Percentiles rank a stretch among this genome's conserved stretches.
Evolutionary conservation across 331 rosid genomes (phyloP).

Genomic region (Cydonia oblonga): DNA sequence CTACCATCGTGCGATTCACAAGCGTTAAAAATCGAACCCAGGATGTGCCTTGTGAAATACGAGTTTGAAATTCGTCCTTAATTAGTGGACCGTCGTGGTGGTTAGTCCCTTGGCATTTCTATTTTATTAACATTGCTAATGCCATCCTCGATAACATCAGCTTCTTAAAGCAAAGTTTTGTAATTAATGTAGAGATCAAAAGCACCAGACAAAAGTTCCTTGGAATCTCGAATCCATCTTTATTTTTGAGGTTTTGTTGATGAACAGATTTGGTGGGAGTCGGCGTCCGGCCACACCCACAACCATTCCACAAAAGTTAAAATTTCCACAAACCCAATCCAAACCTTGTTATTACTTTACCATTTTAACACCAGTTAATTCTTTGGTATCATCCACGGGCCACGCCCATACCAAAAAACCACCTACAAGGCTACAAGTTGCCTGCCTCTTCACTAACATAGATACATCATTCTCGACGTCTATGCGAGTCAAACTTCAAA

Average conservation of each 20-base stretch:
- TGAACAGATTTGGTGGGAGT: too few species aligned
- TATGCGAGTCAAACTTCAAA: too few species aligned
- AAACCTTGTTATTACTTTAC: neutral
- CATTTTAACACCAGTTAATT: too few species aligned
- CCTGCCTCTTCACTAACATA: too few species aligned
- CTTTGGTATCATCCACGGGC: conserved; percentile 4
- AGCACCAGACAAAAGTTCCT: neutral
- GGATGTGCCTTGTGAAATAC: too few species aligned
- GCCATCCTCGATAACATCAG: conserved; percentile 2
- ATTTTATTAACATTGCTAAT: neutral
- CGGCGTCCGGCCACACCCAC: conserved; percentile 1
- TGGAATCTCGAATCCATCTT: neutral
- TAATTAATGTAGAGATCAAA: neutral
- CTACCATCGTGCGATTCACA: too few species aligned
- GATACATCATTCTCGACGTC: too few species aligned
- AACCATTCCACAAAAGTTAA: neutral
- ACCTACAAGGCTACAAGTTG: neutral
- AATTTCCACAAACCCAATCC: neutral
- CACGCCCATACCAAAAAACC: neutral
- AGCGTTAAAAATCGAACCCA: too few species aligned
- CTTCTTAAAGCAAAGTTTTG: neutral
- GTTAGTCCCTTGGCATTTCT: too few species aligned
- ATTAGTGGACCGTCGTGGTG: too few species aligned
- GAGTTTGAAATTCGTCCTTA: too few species aligned
- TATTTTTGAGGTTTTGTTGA: too few species aligned